Conservation (phyloP, 2,329 filamentous ascomycete species). For the Mollisia scopiformis region DNA sequence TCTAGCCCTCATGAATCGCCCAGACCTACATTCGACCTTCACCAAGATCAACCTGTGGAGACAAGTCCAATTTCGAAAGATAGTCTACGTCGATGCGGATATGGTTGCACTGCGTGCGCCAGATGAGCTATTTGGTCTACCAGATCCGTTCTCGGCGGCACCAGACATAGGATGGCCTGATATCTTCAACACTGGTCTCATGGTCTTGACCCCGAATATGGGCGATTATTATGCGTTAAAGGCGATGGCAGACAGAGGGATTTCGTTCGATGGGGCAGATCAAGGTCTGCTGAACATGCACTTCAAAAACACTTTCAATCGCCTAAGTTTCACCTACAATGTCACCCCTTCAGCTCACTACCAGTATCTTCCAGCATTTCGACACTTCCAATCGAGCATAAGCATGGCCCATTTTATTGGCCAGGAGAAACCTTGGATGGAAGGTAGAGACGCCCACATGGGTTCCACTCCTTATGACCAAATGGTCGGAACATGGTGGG, state of each 20-base stretch:
- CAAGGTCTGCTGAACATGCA: constrained; percentile 96
- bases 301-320: constrained; percentile 81
- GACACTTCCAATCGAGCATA: constrained; percentile 88
- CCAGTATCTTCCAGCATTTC: constrained; percentile 94
- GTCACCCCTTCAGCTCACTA: constrained; percentile 96
- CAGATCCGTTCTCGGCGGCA: constrained; percentile 67
- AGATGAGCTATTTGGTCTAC: constrained; percentile 83
- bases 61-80: constrained; percentile 84
- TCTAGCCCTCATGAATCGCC: constrained; percentile 87
- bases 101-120: constrained; percentile 88
- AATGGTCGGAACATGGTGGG: constrained; percentile 89
- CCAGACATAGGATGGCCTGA: constrained; percentile 99
- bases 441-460: constrained; percentile 57
- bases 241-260: constrained; percentile 81
- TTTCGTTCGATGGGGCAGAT: constrained; percentile 96
- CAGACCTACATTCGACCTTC: constrained; percentile 88
- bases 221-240: constrained; percentile 85
- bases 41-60: constrained; percentile 97
- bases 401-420: constrained; percentile 96
- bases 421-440: constrained; percentile 83
- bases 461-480: constrained; percentile 74
- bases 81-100: constrained; percentile 95
- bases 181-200: constrained; percentile 96
- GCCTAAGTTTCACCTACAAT: constrained; percentile 94
- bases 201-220: constrained; percentile 86